Evolutionary conservation across 2,329 filamentous ascomycete genomes (phyloP).

Genomic region (Diaporthe vexans): DNA sequence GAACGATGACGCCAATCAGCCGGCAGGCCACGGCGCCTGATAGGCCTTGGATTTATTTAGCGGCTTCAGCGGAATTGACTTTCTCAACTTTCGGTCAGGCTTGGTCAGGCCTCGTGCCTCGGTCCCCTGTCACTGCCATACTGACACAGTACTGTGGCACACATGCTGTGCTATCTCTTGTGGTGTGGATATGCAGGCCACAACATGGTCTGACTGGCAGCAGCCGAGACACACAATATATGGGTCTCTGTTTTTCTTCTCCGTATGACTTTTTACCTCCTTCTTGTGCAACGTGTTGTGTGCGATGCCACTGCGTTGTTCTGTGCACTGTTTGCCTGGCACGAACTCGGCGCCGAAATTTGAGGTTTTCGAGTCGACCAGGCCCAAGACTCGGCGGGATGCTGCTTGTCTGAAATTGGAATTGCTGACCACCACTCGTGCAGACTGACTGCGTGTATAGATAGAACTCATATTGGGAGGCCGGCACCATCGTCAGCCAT

Average conservation of each 20-base stretch:
- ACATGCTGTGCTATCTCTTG: neutral
- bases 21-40: conserved; percentile 3
- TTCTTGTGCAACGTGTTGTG: neutral
- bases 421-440: conserved; percentile 15
- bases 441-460: neutral
- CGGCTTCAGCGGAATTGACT: conserved; percentile 32
- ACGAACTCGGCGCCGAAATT: neutral
- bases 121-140: conserved; percentile 2
- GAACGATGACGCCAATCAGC: conserved; percentile 22
- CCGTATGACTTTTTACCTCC: neutral
- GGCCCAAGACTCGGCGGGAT: conserved; percentile 19
- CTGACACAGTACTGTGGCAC: neutral
- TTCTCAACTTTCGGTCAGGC: conserved; percentile 8
- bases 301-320: neutral
- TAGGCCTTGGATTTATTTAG: conserved; percentile 16
- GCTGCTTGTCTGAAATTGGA: neutral
- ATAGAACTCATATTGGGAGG: neutral
- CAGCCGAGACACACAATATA: conserved; percentile 21
- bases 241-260: neutral
- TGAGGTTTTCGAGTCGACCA: conserved; percentile 20
- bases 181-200: neutral
- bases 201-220: conserved; percentile 17
- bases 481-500: neutral
- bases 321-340: conserved; percentile 10
- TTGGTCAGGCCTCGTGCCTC: neutral